Evolutionary conservation across 441 rosid genomes (phyloP).

Genomic region (Populus hybrid): DNA sequence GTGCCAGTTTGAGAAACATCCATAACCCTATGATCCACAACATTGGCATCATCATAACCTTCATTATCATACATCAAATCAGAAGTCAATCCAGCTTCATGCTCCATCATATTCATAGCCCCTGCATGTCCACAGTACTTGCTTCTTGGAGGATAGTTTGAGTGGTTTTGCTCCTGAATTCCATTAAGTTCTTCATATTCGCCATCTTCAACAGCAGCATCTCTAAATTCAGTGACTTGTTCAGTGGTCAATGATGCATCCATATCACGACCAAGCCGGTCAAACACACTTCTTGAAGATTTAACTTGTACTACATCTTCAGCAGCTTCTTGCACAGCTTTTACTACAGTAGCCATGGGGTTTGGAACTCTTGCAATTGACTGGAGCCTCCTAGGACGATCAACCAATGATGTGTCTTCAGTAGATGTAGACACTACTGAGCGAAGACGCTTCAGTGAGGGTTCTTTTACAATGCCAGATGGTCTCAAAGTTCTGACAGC

Average conservation of each 20-base stretch:
- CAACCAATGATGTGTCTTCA: constrained; percentile 39
- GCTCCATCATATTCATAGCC: constrained; percentile 31
- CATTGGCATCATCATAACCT: constrained; percentile 42
- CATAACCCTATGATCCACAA: constrained; percentile 23
- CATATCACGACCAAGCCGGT: constrained; percentile 64
- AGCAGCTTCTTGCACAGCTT: constrained; percentile 91
- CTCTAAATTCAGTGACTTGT: constrained; percentile 30
- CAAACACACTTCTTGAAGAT: constrained; percentile 78
- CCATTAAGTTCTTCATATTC: constrained; percentile 39
- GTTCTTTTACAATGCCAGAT: constrained; percentile 40
- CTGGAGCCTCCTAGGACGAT: constrained; percentile 54
- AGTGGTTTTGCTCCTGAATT: constrained; percentile 28
- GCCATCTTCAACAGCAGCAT: constrained; percentile 40
- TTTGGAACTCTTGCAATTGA: constrained; percentile 71
- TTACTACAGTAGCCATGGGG: constrained; percentile 70
- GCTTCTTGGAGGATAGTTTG: constrained; percentile 28
- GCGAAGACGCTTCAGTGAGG: constrained; percentile 74
- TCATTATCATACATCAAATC: constrained; percentile 43
- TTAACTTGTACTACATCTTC: constrained; percentile 67
- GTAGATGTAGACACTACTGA: constrained; percentile 77
- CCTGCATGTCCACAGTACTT: constrained; percentile 39
- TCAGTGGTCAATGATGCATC: constrained; percentile 35
- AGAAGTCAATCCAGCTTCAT: constrained; percentile 41
- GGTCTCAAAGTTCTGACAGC: constrained; percentile 69
- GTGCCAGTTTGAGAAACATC: constrained; percentile 33